Evolutionary conservation across 148 eudicot genomes (phyloP), one percentile per base, ranked within the genome.

Genomic region (Fagopyrum esculentum): DNA sequence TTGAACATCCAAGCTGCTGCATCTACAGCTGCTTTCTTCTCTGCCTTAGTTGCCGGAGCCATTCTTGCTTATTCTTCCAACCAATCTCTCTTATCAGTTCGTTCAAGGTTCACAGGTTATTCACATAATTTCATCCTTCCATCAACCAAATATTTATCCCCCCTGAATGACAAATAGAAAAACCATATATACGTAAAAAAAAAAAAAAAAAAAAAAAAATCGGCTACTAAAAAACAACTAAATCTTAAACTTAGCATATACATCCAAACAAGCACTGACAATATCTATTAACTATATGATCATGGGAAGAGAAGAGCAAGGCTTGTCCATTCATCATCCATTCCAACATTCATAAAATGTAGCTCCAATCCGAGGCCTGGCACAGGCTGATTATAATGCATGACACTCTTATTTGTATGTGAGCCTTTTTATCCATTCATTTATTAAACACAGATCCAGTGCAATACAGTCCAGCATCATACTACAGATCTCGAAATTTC

Each of bases 1-100:
- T 71, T 71, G 74, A 71, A 71, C 74, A 71, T 19, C 74, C 74
- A 71, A 71, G 74, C 74, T 46, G 74, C 74, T 71, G 74, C 74
- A 47, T 71, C 74, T 19, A 71, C 74, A 71, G 74, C 74, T 19
- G 74, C 74, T 49, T 71, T 71, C 74, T 49, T 71, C 51, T 71
- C 74, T 71, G 74, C 51, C 74, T 71, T 71, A 22, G 40, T 71
- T 45, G 74, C 35, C 15, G 74, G 54, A 19, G 74, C 74, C 74
- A 71, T 71, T 49, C 73, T 71, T 71, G n/a, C 19, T 71, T 71
- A 66, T 6, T 66, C 46, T 66, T 66, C 71, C 7, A 40, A 47
- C 35, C 71, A 13, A 35, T 13, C 19, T 66, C 11, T 66, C 71
- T 66, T 66, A 5, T 8, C 71, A 66, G 71, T 43, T 6, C 71